Evolutionary conservation across 1,139 yeast genomes (phyloP), one percentile per base, ranked within the genome.

Genomic region (Yamadazyma kanchanaburiensis): DNA sequence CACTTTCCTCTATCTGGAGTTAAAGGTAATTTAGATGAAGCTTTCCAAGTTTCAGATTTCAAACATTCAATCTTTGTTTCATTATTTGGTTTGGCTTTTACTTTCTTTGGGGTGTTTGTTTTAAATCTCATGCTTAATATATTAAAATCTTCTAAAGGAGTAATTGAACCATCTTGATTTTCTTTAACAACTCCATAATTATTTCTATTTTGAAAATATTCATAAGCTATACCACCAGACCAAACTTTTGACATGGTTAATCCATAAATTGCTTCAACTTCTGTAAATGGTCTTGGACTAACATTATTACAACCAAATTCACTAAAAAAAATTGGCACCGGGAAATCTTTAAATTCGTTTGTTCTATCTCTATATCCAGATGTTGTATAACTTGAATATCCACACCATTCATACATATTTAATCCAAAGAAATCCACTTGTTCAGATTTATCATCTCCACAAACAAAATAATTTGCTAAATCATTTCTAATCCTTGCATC

Each of bases 361-460:
- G 81, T 74, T 41, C 80, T 56, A 17, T 74, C 80, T 36, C 65
- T 56, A 40, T 74, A 77, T 0, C 83, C 83, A 27, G 80, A 73
- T 3, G 74, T 63, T 11, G 67, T 61, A 46, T 62, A 75, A 5
- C 75, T 63, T 1, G 82, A 76, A 39, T 74, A 70, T 0, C 83
- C 84, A 56, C 84, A 77, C 83, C 84, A 77, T 46, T 76, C 81
- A 47, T 76, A 77, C 71, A 75, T 76, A 43, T 77, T 77, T 28
- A 77, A 59, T 1, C 80, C 82, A 43, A 74, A 69, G 42, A 77
- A 77, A 43, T 77, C 83, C 7, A 70, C 60, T 12, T 38, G 40
- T 5, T 45, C 28, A 7, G 41, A 60, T 7, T 42, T 46, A 3
- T 41, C 51, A 2, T 57, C 60, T 10, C 58, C 55, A 50, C 83